These are phyloP conservation scores for Wickerhamomyces sp. DNA, from an alignment of 1,139 yeast species.

Conservation along the genomic window DNA sequence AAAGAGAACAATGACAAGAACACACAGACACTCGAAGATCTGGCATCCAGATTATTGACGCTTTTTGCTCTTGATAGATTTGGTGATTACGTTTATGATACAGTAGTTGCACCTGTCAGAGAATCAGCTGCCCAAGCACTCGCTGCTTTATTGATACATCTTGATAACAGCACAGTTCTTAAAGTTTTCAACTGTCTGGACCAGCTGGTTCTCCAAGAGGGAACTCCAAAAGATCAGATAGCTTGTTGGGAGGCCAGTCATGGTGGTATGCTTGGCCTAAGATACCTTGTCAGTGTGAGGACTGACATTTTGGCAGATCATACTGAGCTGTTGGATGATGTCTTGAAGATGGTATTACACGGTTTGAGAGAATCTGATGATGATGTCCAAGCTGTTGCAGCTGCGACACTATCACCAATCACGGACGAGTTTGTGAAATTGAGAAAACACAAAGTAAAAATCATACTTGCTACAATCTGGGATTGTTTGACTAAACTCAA, in stretches of 20 bases:
- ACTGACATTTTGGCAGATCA: constrained; percentile 65
- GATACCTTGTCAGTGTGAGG: constrained; percentile 88
- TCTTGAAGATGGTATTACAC: constrained; percentile 80
- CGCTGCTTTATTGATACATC: constrained; percentile 79
- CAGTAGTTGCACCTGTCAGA: constrained; percentile 96
- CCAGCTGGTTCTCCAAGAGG: constrained; percentile 66
- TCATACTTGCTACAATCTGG: constrained; percentile 79
- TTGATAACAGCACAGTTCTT: constrained; percentile 51
- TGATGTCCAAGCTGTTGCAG: constrained; percentile 96
- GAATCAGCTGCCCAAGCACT: constrained; percentile 95
- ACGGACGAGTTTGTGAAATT: constrained; percentile 76
- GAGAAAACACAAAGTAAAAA: constrained; percentile 54
- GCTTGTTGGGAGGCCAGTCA: constrained; percentile 95
- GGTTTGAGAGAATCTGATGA: constrained; percentile 85
- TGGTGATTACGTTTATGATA: constrained; percentile 96
- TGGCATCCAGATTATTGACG: constrained; percentile 80
- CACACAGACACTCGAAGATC: constrained; percentile 72
- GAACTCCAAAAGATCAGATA: constrained; percentile 16
- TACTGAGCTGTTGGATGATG: constrained; percentile 59
- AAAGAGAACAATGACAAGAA: constrained; percentile 65
- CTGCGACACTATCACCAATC: constrained; percentile 87
- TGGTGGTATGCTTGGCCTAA: constrained; percentile 92
- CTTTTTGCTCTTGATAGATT: constrained; percentile 90
- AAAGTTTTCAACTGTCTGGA: constrained; percentile 64
- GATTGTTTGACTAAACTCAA: constrained; percentile 75